Evolutionary conservation across 1,284 basidiomycete genomes (phyloP).

Genomic region (Schizopora paradoxa): DNA sequence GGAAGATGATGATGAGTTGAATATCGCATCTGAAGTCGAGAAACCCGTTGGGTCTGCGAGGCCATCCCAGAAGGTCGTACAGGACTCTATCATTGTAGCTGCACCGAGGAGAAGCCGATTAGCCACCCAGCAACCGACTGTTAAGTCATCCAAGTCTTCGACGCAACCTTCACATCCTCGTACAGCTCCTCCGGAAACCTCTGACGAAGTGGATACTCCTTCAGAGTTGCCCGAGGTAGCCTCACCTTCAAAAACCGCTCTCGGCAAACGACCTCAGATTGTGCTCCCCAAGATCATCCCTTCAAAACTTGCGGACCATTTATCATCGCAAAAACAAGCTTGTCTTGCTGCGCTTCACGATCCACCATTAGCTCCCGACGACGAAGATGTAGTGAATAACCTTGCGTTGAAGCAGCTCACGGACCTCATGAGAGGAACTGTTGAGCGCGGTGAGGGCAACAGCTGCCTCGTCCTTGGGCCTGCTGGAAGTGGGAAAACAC

Average conservation of each 20-base stretch:
- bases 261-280: conserved; percentile 16
- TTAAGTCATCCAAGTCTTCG: background rate
- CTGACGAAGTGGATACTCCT: background rate
- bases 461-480: conserved; percentile 84
- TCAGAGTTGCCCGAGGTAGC: background rate
- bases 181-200: background rate
- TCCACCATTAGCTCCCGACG: conserved; percentile 29
- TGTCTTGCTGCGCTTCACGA: conserved; percentile 45
- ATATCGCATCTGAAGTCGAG: background rate
- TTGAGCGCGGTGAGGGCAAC: conserved; percentile 80
- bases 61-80: conserved; percentile 25
- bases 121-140: background rate
- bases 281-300: conserved; percentile 28
- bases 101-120: conserved; percentile 22
- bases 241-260: background rate
- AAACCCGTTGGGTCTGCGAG: conserved; percentile 1
- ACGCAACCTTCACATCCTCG: conserved; percentile 1
- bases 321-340: conserved; percentile 53
- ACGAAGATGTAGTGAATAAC: conserved; percentile 39
- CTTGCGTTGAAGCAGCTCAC: conserved; percentile 49
- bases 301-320: conserved; percentile 35
- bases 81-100: conserved; percentile 38
- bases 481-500: conserved; percentile 78
- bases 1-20: conserved; percentile 12
- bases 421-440: conserved; percentile 66